A percentile compares a stretch with the other conserved stretches of the same genome.
Conservation (phyloP, 2,329 filamentous ascomycete species). For the Monosporascus sp. region DNA sequence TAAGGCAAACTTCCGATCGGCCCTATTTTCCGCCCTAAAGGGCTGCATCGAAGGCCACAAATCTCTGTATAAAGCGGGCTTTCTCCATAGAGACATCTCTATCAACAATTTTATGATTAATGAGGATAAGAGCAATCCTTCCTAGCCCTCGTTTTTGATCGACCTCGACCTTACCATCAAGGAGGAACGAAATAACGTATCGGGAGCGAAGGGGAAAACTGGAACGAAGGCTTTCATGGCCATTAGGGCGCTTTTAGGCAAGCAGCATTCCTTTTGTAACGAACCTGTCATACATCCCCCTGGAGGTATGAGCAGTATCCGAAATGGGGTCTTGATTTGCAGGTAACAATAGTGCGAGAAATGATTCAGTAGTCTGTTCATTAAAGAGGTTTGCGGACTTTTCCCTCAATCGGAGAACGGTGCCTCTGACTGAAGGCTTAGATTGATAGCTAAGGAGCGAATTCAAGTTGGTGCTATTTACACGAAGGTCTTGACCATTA, state of each 20-base stretch:
- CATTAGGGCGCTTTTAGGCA: constrained; percentile 7
- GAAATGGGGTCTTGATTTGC: no score
- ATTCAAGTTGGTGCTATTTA: no score
- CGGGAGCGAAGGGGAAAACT: neutral
- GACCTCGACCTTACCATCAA: constrained; percentile 7
- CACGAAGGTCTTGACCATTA: no score
- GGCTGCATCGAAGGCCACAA: constrained; percentile 20
- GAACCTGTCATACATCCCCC: no score
- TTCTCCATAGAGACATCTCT: constrained; percentile 34
- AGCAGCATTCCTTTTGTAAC: neutral
- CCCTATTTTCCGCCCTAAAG: constrained; percentile 8
- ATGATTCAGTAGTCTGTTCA: no score
- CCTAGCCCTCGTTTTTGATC: constrained; percentile 7
- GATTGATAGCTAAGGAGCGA: no score
- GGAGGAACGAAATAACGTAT: neutral
- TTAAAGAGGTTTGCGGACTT: no score
- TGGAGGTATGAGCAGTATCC: no score
- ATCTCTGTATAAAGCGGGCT: constrained; percentile 20
- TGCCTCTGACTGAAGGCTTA: no score
- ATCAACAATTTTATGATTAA: constrained; percentile 5
- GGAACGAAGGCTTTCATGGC: constrained; percentile 9
- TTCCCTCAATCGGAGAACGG: no score
- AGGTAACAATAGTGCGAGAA: no score
- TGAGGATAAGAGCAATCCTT: neutral
- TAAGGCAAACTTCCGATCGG: constrained; percentile 4